Base-by-base conservation (phyloP, 2,329 filamentous ascomycete species). In the Botrytis cinerea region DNA sequence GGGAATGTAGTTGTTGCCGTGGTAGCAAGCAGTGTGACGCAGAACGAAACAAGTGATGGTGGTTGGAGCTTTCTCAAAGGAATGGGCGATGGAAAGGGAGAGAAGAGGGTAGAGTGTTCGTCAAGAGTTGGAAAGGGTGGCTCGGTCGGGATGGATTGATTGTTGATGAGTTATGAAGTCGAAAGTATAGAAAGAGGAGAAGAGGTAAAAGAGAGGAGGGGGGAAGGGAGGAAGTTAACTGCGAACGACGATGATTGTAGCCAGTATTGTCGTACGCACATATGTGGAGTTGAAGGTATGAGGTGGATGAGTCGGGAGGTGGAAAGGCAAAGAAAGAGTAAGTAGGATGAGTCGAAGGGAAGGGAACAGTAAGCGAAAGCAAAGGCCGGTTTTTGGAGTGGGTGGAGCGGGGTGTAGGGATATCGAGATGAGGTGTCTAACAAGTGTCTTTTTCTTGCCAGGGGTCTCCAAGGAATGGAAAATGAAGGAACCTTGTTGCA, bases 121-220 rank as follows among this genome's bases (percentile, higher is more conserved):
- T 68, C 63, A 63, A 72, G 74, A 77, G 74, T 79, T 78, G 79
- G 79, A 78, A 78, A 68, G 71, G 73, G 76, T 38, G 32, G 38
- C 25, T 66, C 35, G 60, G 60, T 67, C 62, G 61, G 28, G 43
- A 45, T 54, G 28, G 43, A 45, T 54, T 66, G 38, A 38, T 35
- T 60, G 43, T 28, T 38, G 70, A 59, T 68, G 73, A 72, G 14
- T 28, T 73, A 67, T 59, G 74, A 63, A 73, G 74, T 75, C 76
- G 74, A 64, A 72, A 69, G 70, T 72, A 72, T 54, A 66, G 61
- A 46, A 74, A 78, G 75, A 73, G 73, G 62, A 63, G 77, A 78
- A 79, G 78, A 79, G 78, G 78, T 79, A 77, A 81, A 76, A 77
- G 78, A 73, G 69, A 74, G 76, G 73, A 80, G 78, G 80, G 80